A percentile compares a stretch with the other conserved stretches of the same genome.
Evolutionary conservation across 163 green algal genomes (phyloP).

Genomic region (Prototheca wickerhamii): DNA sequence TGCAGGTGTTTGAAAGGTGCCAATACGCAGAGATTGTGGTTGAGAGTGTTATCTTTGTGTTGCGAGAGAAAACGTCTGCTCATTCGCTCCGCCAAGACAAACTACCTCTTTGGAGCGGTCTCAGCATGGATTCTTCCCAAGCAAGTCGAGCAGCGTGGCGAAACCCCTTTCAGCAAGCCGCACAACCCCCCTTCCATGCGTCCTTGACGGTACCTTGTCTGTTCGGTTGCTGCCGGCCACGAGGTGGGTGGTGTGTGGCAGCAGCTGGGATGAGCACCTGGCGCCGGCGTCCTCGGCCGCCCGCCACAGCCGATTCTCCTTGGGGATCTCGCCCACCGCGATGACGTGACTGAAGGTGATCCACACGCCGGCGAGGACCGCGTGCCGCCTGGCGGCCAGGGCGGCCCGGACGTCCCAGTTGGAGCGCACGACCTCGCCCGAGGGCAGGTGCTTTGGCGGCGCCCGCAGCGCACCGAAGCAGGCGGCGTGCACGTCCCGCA

Average conservation of each 20-base stretch:
- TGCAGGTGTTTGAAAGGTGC: constrained; percentile 6
- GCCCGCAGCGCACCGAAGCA: constrained; percentile 11
- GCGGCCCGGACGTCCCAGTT: constrained; percentile 34
- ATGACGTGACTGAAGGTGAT: constrained; percentile 60
- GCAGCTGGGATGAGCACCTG: constrained; percentile 19
- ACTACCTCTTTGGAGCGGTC: too few species aligned
- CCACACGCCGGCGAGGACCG: constrained; percentile 37
- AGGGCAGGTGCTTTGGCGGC: background rate
- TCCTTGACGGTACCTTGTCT: constrained; percentile 41
- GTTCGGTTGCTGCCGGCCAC: constrained; percentile 41
- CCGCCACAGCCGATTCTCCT: constrained; percentile 52
- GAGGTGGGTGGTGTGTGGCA: constrained; percentile 45
- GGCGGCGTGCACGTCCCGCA: constrained; percentile 36
- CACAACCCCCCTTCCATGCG: background rate
- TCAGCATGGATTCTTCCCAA: too few species aligned
- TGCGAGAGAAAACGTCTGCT: too few species aligned
- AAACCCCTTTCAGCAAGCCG: too few species aligned
- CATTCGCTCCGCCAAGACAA: too few species aligned
- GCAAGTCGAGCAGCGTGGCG: too few species aligned
- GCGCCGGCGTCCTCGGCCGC: constrained; percentile 57
- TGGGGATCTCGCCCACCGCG: constrained; percentile 30
- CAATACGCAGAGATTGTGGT: too few species aligned
- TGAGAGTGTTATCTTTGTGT: too few species aligned
- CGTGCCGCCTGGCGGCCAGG: constrained; percentile 22
- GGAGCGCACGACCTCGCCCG: background rate